Base-by-base conservation (phyloP, 192 early-diverging fungal species). In the Backusella macrospora region DNA sequence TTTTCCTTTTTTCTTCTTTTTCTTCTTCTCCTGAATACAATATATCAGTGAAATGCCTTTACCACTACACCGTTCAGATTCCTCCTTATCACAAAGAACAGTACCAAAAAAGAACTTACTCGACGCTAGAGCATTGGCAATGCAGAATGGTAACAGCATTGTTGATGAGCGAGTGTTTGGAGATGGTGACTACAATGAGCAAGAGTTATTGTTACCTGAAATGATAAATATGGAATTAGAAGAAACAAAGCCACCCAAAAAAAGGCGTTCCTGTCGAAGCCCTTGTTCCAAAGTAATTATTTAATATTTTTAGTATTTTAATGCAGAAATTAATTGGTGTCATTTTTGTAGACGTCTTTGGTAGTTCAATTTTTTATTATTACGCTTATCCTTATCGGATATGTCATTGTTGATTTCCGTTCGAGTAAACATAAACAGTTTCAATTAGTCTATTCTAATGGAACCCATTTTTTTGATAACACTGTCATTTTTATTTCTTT, bases 161-260 rank as follows among this genome's bases (percentile, higher is more conserved):
- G 49, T 52, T n/a, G 49, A 52, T 52, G 49, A 52, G 6, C 49
- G 49, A 52, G 49, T 52, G 49, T 52, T 52, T 52, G 49, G 49
- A 52, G 49, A 52, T 52, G 49, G 49, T 9, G 49, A 52, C 6
- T 52, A n/a, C n/a, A 52, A 2, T 8, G 49, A 52, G 18, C 49
- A 52, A 21, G 49, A 52, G n/a, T 21, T n/a, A 8, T 52, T 52
- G 4, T 18, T 52, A 52, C 49, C 49, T 18, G n/a, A 52, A n/a
- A 52, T 52, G n/a, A 52, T 52, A 52, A 52, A 7, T 52, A 52
- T 52, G 49, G 49, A 52, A 23, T 16, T 52, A 8, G 18, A 9
- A 1, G 49, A 52, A n/a, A 18, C 49, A 52, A 52, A 52, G 9
- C 49, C 49, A 0, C 49, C 49, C 6, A 52, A 52, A 52, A 52